These are phyloP conservation scores for Hypoxylon rubiginosum DNA, from an alignment of 2,329 filamentous ascomycete species.

Conservation along the genomic window DNA sequence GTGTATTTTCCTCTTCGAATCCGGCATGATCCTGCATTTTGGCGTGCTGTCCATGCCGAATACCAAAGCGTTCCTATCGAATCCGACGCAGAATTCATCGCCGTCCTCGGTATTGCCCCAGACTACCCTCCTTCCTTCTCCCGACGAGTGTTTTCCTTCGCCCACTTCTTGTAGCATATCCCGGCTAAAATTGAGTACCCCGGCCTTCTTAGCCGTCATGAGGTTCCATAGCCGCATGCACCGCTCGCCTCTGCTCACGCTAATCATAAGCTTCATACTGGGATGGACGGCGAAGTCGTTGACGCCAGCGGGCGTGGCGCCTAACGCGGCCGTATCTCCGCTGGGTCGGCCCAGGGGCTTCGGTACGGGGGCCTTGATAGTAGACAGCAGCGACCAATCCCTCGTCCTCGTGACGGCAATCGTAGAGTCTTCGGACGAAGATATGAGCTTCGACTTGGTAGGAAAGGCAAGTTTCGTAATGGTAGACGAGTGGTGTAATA, in stretches of 20 bases:
- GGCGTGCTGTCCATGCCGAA: constrained; percentile 91
- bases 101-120: constrained; percentile 81
- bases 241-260: constrained; percentile 87
- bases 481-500: constrained; percentile 87
- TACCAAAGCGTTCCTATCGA: constrained; percentile 86
- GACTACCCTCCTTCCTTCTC: constrained; percentile 84
- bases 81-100: constrained; percentile 88
- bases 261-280: constrained; percentile 96
- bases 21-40: constrained; percentile 78
- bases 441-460: constrained; percentile 86
- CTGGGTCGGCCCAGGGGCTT: constrained; percentile 84
- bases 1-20: constrained; percentile 83
- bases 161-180: constrained; percentile 80
- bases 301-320: constrained; percentile 85
- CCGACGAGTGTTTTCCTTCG: constrained; percentile 80
- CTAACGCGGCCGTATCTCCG: constrained; percentile 88
- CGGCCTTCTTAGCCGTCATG: constrained; percentile 95
- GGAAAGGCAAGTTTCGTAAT: constrained; percentile 87
- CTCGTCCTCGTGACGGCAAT: constrained; percentile 88
- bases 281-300: constrained; percentile 97
- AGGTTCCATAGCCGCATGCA: constrained; percentile 97
- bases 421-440: constrained; percentile 90
- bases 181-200: constrained; percentile 86
- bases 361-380: constrained; percentile 89
- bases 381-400: constrained; percentile 90